Base-by-base conservation (phyloP, 805 yeast species). In the Lipomyces spencermartinsiae region DNA sequence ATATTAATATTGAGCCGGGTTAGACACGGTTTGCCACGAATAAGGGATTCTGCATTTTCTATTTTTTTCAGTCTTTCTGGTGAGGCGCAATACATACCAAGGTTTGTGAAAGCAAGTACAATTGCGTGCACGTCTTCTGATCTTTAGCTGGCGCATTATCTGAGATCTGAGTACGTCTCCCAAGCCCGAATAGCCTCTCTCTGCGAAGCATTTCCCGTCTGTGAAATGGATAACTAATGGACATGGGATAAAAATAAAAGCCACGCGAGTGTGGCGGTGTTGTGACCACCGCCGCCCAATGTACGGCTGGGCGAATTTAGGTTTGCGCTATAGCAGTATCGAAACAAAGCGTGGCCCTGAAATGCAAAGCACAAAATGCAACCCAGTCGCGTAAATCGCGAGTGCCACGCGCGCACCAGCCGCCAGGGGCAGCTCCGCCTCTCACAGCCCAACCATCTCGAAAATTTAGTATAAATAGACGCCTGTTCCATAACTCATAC, bases 191-290 rank as follows among this genome's bases (percentile, higher is more conserved):
- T 12, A 12, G n/a, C n/a, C n/a, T n/a, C 43, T 37, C 1, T 3
- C n/a, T 37, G n/a, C 16, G 12, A 12, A 12, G 43, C 43, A 37
- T 37, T 3, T 2, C 7, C 12, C 2, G 43, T 6, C 43, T 4
- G 9, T 35, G 39, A 35, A 35, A 35, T 35, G 39, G 4, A 10
- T 9, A 25, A n/a, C n/a, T n/a, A n/a, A 25, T 25, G 3, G 29
- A 37, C 43, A 37, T 43, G 49, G 1, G 49, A 43, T 43, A 43
- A 43, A 43, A 43, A 43, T 43, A 43, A 43, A 43, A n/a, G 49
- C 49, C 49, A 43, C 49, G 49, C 49, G 49, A 43, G 22, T 16
- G 49, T 43, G 49, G 49, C 49, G 49, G 49, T 43, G 22, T 4
- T 16, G 49, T 0, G 25, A 25, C 29, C 29, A 9, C 8, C 10